Conservation (phyloP, 352 stramenopile genomes). For the Halophytophthora polymorphica region DNA sequence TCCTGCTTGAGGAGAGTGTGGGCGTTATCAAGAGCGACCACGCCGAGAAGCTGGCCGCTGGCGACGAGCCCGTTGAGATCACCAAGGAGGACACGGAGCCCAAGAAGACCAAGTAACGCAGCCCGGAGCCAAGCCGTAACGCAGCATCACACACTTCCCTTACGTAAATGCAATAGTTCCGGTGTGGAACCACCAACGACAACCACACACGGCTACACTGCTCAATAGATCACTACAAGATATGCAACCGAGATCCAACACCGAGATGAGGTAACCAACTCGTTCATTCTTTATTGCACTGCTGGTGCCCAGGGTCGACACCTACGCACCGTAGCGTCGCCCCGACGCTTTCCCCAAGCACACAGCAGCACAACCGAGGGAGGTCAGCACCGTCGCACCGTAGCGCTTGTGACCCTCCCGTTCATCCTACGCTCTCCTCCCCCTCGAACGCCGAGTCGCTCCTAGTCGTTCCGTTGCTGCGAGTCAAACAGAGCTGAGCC, state of each 20-base stretch:
- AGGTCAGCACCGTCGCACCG: conserved; percentile 89
- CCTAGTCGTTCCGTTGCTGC: conserved; percentile 28
- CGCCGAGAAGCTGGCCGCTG: conserved; percentile 3
- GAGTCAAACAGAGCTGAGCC: conserved; percentile 22
- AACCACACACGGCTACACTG: background rate
- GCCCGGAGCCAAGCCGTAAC: background rate
- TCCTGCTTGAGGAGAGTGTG: conserved; percentile 58
- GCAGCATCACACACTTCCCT: background rate
- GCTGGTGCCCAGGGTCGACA: conserved; percentile 55
- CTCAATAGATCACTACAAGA: background rate
- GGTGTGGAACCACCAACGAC: background rate
- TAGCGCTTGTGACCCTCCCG: conserved; percentile 66
- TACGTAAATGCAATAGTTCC: background rate
- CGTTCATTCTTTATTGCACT: conserved; percentile 31
- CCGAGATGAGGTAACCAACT: conserved; percentile 9
- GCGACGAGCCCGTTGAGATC: background rate
- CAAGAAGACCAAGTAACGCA: conserved; percentile 50
- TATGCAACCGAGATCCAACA: background rate
- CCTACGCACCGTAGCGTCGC: conserved; percentile 90
- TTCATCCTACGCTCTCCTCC: conserved; percentile 69
- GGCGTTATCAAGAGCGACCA: conserved; percentile 35
- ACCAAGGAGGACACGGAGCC: conserved; percentile 7
- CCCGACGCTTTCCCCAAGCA: conserved; percentile 69
- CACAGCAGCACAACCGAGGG: conserved; percentile 46
- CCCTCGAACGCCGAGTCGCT: conserved; percentile 22